Evolutionary conservation across 169 alveolate species (phyloP).

Genomic region (Eimeria sp.): DNA sequence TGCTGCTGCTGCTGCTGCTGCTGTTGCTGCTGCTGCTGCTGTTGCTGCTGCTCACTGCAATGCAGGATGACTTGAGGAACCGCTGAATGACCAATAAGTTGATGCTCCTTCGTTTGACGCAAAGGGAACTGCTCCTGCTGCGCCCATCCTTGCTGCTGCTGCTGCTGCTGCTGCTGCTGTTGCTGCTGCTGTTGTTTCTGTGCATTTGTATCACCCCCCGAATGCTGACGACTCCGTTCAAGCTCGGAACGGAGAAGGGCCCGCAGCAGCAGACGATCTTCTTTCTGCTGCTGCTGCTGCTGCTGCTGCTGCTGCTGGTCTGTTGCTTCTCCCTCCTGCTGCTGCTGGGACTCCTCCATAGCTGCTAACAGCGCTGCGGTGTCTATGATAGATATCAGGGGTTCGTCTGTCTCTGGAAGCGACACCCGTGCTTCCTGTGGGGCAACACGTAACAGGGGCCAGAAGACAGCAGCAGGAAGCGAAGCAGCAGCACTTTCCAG

Average conservation of each 20-base stretch:
- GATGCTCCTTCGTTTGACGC: neutral
- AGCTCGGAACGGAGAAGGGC: conserved; percentile 13
- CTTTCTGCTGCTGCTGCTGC: conserved; percentile 17
- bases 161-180: conserved; percentile 25
- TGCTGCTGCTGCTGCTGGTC: conserved; percentile 3
- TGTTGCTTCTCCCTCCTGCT: neutral
- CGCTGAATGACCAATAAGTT: neutral
- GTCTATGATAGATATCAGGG: conserved; percentile 9
- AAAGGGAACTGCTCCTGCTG: conserved; percentile 8
- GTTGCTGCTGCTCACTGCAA: conserved; percentile 1
- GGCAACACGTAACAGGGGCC: conserved; percentile 44
- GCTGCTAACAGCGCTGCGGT: neutral
- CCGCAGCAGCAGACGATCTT: conserved; percentile 4
- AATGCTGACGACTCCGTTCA: neutral
- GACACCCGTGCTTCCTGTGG: conserved; percentile 25
- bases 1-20: conserved; percentile 24
- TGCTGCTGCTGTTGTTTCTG: neutral
- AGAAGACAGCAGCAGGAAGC: conserved; percentile 42
- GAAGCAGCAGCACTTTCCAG: conserved; percentile 53
- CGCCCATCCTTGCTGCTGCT: neutral
- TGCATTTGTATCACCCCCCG: neutral
- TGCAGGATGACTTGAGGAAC: neutral
- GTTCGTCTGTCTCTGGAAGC: conserved; percentile 42
- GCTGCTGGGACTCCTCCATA: conserved; percentile 19
- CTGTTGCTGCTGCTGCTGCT: conserved; percentile 40